Evolutionary conservation across 148 eudicot species (phyloP), one percentile per base, ranked within the genome.

Genomic region (Arbutus unedo): DNA sequence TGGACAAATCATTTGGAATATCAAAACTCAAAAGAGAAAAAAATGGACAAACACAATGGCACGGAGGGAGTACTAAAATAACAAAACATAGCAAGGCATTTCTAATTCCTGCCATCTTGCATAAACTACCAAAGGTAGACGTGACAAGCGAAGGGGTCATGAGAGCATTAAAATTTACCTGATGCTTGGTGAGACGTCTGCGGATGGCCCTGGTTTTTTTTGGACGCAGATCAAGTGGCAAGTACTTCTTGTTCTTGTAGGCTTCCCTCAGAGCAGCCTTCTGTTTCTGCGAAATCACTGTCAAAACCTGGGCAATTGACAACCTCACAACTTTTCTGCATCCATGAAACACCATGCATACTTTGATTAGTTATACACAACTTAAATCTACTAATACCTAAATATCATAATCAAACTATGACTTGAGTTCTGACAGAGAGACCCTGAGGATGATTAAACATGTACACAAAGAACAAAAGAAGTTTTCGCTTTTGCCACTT

Each of bases 121-220:
- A 59, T 10, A 78, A 78, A 18, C 13, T 57, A 16, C 7, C 7
- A 74, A 43, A 15, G 50, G 57, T 18, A 18, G 6, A 19, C 16
- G 49, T 8, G 25, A 48, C 45, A 50, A 81, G 21, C 38, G 23
- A 60, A 5, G 21, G 21, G 43, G 2, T 31, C 49, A 49, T 38
- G 76, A 9, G n/a, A 55, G 77, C 38, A 23, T 74, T 41, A 45
- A 56, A 13, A 47, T 67, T 7, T 80, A 93, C 96, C 93, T 93
- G 96, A 87, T 93, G 96, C 87, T 93, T 91, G 76, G 94, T 91
- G 8, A 93, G 91, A 68, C 95, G 92, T 38, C 90, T 88, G 13
- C 97, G 95, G 80, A 93, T 93, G 64, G 95, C 97, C 71, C 97
- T 83, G 70, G 97, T 93, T 88, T 93, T 93, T 92, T 93, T 93